Percentiles rank a stretch among this genome's conserved stretches.
Evolutionary conservation across 371 early-diverging fungal species (phyloP).

Genomic region (Parasitella parasitica): DNA sequence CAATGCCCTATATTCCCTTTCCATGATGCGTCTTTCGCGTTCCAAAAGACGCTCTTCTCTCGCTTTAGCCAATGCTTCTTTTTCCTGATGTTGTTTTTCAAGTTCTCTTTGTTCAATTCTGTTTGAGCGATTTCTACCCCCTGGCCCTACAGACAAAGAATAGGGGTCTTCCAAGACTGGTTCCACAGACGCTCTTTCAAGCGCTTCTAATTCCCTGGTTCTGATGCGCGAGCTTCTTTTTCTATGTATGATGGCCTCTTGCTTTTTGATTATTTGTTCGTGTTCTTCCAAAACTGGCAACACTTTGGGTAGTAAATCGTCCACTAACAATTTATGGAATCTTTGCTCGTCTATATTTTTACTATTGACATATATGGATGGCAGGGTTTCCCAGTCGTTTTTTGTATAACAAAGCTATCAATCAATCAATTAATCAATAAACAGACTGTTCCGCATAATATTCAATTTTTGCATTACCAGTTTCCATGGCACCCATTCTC

Average conservation of each 20-base stretch:
- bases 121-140: slow-evolving; percentile 22
- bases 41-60: slow-evolving; percentile 52
- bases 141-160: background rate
- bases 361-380: slow-evolving; percentile 52
- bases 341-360: slow-evolving; percentile 57
- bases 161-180: background rate
- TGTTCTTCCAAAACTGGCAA: slow-evolving; percentile 56
- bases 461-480: slow-evolving; percentile 27
- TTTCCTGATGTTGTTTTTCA: slow-evolving; percentile 34
- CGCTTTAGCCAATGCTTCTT: slow-evolving; percentile 41
- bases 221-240: slow-evolving; percentile 71
- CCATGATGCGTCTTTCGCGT: slow-evolving; percentile 51
- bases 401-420: slow-evolving; percentile 58
- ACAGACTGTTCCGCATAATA: slow-evolving; percentile 11
- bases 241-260: slow-evolving; percentile 59
- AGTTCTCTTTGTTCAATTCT: slow-evolving; percentile 42
- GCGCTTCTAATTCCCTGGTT: slow-evolving; percentile 52
- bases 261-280: slow-evolving; percentile 48
- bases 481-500: slow-evolving; percentile 47
- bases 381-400: slow-evolving; percentile 64
- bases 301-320: slow-evolving; percentile 62
- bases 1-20: slow-evolving; percentile 30
- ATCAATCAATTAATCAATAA: background rate
- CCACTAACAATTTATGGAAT: slow-evolving; percentile 51
- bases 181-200: slow-evolving; percentile 34